Evolutionary conservation across 1,284 basidiomycete species (phyloP), one percentile per base, ranked within the genome.

Genomic region (Fistulinella cinereoalba): DNA sequence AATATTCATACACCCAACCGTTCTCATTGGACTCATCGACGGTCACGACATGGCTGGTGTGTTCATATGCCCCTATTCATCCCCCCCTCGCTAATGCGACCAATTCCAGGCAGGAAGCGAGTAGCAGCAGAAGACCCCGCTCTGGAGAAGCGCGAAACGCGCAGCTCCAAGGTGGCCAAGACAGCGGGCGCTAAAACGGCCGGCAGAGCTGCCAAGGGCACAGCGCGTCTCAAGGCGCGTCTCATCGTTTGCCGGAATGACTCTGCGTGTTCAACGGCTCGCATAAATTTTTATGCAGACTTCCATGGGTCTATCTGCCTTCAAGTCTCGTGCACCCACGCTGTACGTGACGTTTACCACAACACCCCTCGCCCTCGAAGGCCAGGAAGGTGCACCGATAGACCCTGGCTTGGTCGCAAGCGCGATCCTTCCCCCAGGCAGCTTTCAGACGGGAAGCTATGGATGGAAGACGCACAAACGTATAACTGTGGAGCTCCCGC

Each of bases 381-480:
- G 72, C 40, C 69, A 71, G 31, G 68, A 68, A 39, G 56, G 66
- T 9, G 63, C 57, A 1, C 59, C 69, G 6, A 65, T 62, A 10
- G 87, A 88, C 63, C 71, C 79, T 32, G 85, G 83, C 11, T 74
- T 77, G 59, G 71, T 89, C 51, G 79, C 79, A n/a, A 73, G 69
- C 36, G 62, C 81, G 19, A 74, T 76, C 1, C 71, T 88, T 13
- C 53, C 75, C 3, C 79, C 87, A 1, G 75, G 66, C 46, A 71
- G 75, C 34, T 88, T 90, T 65, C 59, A 70, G 16, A 88, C 86
- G 1, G 85, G 86, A 15, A 86, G 83, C 60, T 88, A 85, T 62
- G 87, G 88, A 6, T 90, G 87, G 87, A 90, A 88, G 61, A 87
- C 83, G 6, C 79, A 66, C 62, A 85, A 83, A 65, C 75, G 81